Evolutionary conservation across 345 rosid species (phyloP).

Genomic region (Adansonia digitata): DNA sequence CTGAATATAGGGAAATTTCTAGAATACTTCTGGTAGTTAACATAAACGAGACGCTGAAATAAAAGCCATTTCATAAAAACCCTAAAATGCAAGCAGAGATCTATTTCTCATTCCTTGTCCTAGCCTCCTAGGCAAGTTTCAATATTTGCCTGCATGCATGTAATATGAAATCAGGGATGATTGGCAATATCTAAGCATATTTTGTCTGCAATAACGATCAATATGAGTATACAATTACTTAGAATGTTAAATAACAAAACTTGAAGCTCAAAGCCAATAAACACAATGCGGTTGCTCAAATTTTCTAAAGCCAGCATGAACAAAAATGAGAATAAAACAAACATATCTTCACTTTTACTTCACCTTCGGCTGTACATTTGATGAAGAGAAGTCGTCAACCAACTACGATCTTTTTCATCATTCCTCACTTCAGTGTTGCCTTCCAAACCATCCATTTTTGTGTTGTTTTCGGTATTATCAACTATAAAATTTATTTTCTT

Average conservation of each 20-base stretch:
- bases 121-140: slow-evolving; percentile 6
- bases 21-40: neutral
- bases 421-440: slow-evolving; percentile 39
- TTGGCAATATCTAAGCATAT: neutral
- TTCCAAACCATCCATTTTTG: slow-evolving; percentile 34
- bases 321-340: neutral
- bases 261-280: neutral
- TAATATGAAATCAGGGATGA: neutral
- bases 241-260: neutral
- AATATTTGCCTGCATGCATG: neutral
- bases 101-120: slow-evolving; percentile 2
- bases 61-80: neutral
- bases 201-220: neutral
- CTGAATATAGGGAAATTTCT: neutral
- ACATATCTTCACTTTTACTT: slow-evolving; percentile 12
- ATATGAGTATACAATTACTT: neutral
- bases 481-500: slow-evolving; percentile 88
- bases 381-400: slow-evolving; percentile 85
- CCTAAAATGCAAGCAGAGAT: neutral
- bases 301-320: neutral
- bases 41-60: neutral
- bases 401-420: slow-evolving; percentile 77
- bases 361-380: slow-evolving; percentile 94
- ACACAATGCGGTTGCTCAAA: neutral
- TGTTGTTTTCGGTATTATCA: slow-evolving; percentile 46